phyloP scores from a whole-genome alignment of 257 asterid species.

The Eustoma russellianum region DNA sequence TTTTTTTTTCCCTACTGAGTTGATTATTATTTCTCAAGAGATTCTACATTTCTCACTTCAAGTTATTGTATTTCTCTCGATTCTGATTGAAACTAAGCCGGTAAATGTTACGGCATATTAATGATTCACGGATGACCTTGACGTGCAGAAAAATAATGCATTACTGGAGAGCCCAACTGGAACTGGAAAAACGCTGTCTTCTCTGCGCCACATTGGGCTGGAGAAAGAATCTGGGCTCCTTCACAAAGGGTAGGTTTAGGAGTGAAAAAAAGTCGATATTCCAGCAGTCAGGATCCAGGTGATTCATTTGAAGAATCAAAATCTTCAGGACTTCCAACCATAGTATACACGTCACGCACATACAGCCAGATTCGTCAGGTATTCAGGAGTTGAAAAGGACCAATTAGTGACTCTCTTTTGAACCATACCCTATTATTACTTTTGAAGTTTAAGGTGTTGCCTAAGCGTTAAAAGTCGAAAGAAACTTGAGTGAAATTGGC shows the following conservation, averaged over 20 bases:
- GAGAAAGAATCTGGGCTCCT: conserved; percentile 84
- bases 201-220: conserved; percentile 94
- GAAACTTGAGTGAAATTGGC: neutral
- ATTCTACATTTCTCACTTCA: neutral
- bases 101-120: neutral
- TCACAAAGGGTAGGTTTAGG: conserved; percentile 51
- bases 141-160: conserved; percentile 64
- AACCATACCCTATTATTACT: no score
- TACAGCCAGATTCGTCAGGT: conserved; percentile 96
- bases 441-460: no score
- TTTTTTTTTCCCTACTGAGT: neutral
- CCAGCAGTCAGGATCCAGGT: conserved; percentile 39
- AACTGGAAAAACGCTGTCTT: conserved; percentile 96
- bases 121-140: conserved; percentile 9
- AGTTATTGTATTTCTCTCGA: neutral
- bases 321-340: conserved; percentile 51
- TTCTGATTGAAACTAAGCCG: neutral
- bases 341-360: conserved; percentile 87
- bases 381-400: conserved; percentile 87
- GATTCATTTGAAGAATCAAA: conserved; percentile 38
- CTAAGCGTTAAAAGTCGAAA: no score
- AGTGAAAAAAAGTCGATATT: conserved; percentile 21
- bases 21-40: neutral
- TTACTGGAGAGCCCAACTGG: conserved; percentile 98
- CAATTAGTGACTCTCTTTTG: conserved; percentile 14